These are phyloP conservation scores for Xylaria sp. DNA, from an alignment of 495 filamentous ascomycete species.

Conservation along the genomic window DNA sequence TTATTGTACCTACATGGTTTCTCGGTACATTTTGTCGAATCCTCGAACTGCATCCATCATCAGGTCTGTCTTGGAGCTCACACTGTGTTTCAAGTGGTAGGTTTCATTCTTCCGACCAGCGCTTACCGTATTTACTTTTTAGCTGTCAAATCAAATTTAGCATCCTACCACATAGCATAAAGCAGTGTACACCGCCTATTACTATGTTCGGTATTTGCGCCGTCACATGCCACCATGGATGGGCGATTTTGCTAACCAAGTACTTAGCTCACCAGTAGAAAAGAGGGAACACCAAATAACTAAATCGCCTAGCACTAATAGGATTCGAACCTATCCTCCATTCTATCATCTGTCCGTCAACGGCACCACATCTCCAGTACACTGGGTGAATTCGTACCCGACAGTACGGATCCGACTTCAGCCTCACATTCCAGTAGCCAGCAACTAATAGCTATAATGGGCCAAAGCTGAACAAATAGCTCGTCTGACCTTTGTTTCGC, in stretches of 20 bases:
- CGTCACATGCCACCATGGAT: not conserved
- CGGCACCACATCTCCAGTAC: too few species aligned
- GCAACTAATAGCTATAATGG: not conserved
- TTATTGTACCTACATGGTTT: not conserved
- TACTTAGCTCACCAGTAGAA: too few species aligned
- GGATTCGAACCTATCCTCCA: not conserved
- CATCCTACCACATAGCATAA: not conserved
- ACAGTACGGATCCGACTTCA: constrained; percentile 24
- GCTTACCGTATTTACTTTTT: constrained; percentile 11
- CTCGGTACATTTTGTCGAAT: not conserved
- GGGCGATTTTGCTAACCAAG: not conserved
- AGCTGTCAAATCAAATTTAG: constrained; percentile 11
- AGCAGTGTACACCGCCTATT: constrained; percentile 8
- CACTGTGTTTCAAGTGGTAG: not conserved
- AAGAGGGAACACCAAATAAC: too few species aligned
- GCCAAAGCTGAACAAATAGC: constrained; percentile 1
- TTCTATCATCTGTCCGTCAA: too few species aligned
- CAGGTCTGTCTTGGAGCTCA: not conserved
- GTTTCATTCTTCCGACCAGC: not conserved
- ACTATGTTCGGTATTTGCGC: constrained; percentile 5
- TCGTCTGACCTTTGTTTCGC: not conserved
- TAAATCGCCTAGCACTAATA: too few species aligned
- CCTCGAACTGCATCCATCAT: not conserved
- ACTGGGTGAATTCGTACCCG: constrained; percentile 12
- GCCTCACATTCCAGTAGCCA: constrained; percentile 11